These are phyloP conservation scores for Lotus japonicus DNA, from an alignment of 306 rosid species.

Conservation along the genomic window DNA sequence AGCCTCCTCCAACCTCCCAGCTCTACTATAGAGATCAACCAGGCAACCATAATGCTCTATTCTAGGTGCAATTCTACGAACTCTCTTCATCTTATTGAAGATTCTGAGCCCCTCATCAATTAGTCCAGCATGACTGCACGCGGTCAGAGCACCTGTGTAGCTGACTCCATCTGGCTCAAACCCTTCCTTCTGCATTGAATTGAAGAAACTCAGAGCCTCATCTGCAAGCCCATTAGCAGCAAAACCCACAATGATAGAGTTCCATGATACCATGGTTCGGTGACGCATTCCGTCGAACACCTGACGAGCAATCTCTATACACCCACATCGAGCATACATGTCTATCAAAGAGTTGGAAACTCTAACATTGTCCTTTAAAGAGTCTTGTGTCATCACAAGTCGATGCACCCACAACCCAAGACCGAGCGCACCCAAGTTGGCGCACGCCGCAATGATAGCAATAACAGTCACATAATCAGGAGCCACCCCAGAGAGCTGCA, in stretches of 20 bases:
- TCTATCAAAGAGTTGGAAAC: conserved; percentile 67
- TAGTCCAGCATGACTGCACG: conserved; percentile 82
- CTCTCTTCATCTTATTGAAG: conserved; percentile 54
- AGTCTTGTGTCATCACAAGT: conserved; percentile 35
- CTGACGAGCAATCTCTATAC: conserved; percentile 59
- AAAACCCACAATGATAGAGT: conserved; percentile 76
- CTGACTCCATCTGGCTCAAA: conserved; percentile 67
- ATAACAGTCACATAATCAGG: conserved; percentile 81
- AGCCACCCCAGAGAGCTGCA: conserved; percentile 60
- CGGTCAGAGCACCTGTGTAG: conserved; percentile 83
- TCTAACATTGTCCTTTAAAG: conserved; percentile 40
- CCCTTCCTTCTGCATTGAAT: conserved; percentile 61
- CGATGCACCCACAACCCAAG: conserved; percentile 73
- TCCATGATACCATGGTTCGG: conserved; percentile 73
- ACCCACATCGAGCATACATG: conserved; percentile 85
- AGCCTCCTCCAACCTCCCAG: conserved; percentile 79
- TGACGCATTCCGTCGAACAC: conserved; percentile 51
- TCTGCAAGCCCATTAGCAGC: conserved; percentile 70
- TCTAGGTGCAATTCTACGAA: conserved; percentile 41
- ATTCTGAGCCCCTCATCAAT: conserved; percentile 54
- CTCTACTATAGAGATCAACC: conserved; percentile 80
- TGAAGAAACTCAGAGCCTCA: conserved; percentile 57
- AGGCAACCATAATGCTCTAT: conserved; percentile 89
- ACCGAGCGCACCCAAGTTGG: conserved; percentile 74
- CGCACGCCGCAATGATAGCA: conserved; percentile 69